Base-by-base conservation (phyloP, 2,329 filamentous ascomycete genomes). In the Pyrenochaeta sp. region DNA sequence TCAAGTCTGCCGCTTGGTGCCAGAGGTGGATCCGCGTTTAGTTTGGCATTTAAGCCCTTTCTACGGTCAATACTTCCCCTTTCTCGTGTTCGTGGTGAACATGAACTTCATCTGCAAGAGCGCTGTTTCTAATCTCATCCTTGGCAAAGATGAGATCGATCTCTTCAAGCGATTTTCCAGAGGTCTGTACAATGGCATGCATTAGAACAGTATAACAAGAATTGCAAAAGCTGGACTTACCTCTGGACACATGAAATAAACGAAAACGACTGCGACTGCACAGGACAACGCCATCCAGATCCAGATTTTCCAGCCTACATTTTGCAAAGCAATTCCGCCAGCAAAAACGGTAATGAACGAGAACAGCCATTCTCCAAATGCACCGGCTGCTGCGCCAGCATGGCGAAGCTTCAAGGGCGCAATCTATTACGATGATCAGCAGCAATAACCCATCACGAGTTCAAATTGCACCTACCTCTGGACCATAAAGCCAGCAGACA, bases 131-230 rank as follows among this genome's bases (percentile, higher is more conserved):
- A 14, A 40, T 40, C 7, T 23, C 14, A 12, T 40, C 37, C 21
- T 40, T 40, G 37, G 37, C 37, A 40, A 40, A 40, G n/a, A 40
- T 40, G 6, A 40, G 37, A 23, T 40, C 37, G 17, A 46, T 46
- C 29, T 46, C 37, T 40, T 40, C 37, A 40, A 40, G 37, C n/a
- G 37, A 7, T 14, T 40, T 85, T 4, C 32, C 32, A 5, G 32
- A 5, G 5, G 32, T 35, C 32, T 81, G 0, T 4, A 9, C 9
- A 27, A 5, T 27, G 23, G 23, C n/a, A n/a, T n/a, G n/a, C n/a
- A n/a, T 27, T 27, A 27, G 23, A 5, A 27, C 4, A 5, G 23
- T 27, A 27, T 27, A 27, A 27, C n/a, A 27, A 27, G 9, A 27
- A 27, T 27, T 9, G 9, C 23, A 27, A 27, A 27, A 27, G 23